A percentile compares a stretch with the other conserved stretches of the same genome.
These are phyloP conservation scores for Xylaria sp. DNA, from an alignment of 2,329 filamentous ascomycete species.

Conservation along the genomic window DNA sequence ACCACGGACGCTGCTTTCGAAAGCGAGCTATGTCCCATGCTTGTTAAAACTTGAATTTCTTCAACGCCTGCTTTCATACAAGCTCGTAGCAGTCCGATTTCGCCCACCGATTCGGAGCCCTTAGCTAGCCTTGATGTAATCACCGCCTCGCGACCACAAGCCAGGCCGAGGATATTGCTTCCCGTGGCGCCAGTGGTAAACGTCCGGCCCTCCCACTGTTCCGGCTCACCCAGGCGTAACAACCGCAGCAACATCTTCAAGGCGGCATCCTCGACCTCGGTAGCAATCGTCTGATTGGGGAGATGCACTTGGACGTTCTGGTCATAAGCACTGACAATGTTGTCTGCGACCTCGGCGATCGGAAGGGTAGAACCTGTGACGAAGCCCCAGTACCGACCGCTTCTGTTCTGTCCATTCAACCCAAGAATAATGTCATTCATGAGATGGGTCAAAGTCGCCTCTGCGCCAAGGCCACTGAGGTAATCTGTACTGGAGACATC, in stretches of 20 bases:
- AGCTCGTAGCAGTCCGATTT: constrained; percentile 75
- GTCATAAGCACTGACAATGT: constrained; percentile 82
- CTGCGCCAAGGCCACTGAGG: constrained; percentile 49
- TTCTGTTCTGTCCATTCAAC: constrained; percentile 73
- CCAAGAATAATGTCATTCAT: constrained; percentile 62
- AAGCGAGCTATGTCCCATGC: constrained; percentile 84
- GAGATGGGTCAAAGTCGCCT: constrained; percentile 57
- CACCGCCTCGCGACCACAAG: constrained; percentile 72
- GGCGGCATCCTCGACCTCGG: constrained; percentile 79
- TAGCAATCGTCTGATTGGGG: constrained; percentile 77
- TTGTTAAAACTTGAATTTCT: constrained; percentile 81
- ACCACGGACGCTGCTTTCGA: constrained; percentile 85
- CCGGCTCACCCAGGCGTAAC: constrained; percentile 69
- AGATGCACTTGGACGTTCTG: constrained; percentile 89
- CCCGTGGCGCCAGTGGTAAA: constrained; percentile 74
- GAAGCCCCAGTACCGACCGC: constrained; percentile 84
- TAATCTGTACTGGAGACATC: constrained; percentile 46
- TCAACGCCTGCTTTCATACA: constrained; percentile 71
- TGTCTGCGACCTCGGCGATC: constrained; percentile 83
- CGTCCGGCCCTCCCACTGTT: constrained; percentile 66
- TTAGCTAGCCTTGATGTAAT: constrained; percentile 55
- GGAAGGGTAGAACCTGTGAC: constrained; percentile 85
- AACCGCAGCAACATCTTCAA: constrained; percentile 76
- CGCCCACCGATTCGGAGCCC: constrained; percentile 65
- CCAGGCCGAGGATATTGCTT: constrained; percentile 83